Percentiles rank a stretch among this genome's conserved stretches.
Evolutionary conservation across 208 protist species (phyloP).

Genomic region (Trypanosoma boissoni): DNA sequence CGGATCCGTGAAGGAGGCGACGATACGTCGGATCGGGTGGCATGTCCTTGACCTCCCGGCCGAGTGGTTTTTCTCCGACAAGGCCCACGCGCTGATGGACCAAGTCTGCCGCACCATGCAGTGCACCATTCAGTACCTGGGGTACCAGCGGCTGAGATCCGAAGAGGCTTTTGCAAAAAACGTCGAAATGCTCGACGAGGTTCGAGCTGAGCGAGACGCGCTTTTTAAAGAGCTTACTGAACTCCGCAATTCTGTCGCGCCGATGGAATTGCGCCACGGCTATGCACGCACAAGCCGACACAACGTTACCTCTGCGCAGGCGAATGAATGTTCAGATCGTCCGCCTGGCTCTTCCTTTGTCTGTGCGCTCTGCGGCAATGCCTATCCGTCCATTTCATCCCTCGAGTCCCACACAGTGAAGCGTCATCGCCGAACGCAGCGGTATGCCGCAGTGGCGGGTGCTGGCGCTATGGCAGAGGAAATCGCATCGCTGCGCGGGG

Average conservation of each 20-base stretch:
- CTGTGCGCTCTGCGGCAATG: slow-evolving; percentile 64
- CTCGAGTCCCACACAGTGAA: slow-evolving; percentile 71
- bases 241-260: slow-evolving; percentile 38
- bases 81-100: slow-evolving; percentile 27
- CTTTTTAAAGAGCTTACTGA: slow-evolving; percentile 69
- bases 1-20: slow-evolving; percentile 44
- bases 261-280: slow-evolving; percentile 8
- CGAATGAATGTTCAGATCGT: background rate
- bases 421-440: slow-evolving; percentile 43
- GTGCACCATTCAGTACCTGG: slow-evolving; percentile 77
- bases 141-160: slow-evolving; percentile 20
- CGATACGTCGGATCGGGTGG: slow-evolving; percentile 68
- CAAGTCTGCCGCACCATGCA: slow-evolving; percentile 57
- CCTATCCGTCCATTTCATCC: slow-evolving; percentile 51
- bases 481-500: slow-evolving; percentile 14
- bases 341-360: slow-evolving; percentile 13
- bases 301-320: background rate
- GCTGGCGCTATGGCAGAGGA: background rate
- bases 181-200: slow-evolving; percentile 21
- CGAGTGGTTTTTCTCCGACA: slow-evolving; percentile 65
- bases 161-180: slow-evolving; percentile 10
- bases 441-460: background rate
- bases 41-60: slow-evolving; percentile 41
- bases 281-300: background rate
- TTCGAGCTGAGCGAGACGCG: slow-evolving; percentile 39